Evolutionary conservation across 257 asterid genomes (phyloP).

Genomic region (Apocynum venetum): DNA sequence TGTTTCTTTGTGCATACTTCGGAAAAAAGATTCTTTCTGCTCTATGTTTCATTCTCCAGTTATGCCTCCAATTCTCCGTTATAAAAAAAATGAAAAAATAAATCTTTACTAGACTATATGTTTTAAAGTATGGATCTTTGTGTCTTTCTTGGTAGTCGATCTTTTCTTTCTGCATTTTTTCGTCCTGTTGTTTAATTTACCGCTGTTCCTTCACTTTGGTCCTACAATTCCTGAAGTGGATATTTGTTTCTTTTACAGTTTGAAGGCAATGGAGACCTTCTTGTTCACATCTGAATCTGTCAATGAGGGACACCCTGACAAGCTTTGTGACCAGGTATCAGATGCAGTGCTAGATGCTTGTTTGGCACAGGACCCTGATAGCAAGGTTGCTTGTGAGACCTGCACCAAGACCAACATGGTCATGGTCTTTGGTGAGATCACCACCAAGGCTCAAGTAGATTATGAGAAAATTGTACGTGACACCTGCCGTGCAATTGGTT

Average conservation of each 20-base stretch:
- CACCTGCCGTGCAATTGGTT: conserved; percentile 58
- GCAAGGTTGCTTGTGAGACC: conserved; percentile 64
- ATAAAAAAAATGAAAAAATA: too few relatives aligned
- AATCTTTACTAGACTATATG: neutral
- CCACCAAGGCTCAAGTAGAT: conserved; percentile 53
- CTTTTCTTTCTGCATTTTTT: neutral
- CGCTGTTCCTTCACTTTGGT: neutral
- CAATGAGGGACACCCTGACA: conserved; percentile 67
- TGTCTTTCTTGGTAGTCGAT: neutral
- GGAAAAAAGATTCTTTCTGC: neutral
- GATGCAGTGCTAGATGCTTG: conserved; percentile 67
- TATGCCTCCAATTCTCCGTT: neutral
- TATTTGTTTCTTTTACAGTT: neutral
- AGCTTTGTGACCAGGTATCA: conserved; percentile 65
- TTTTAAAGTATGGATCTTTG: neutral
- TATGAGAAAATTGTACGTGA: conserved; percentile 60
- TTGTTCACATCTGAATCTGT: conserved; percentile 63
- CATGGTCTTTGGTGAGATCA: conserved; percentile 59
- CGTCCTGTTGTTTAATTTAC: neutral
- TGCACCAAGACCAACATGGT: conserved; percentile 66
- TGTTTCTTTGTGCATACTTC: neutral
- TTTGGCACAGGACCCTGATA: conserved; percentile 57
- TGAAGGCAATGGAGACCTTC: conserved; percentile 48
- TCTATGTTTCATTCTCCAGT: neutral
- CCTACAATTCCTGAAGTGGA: neutral